Evolutionary conservation across 2,329 filamentous ascomycete genomes (phyloP), one percentile per base, ranked within the genome.

Genomic region (Pseudogymnoascus sp.): DNA sequence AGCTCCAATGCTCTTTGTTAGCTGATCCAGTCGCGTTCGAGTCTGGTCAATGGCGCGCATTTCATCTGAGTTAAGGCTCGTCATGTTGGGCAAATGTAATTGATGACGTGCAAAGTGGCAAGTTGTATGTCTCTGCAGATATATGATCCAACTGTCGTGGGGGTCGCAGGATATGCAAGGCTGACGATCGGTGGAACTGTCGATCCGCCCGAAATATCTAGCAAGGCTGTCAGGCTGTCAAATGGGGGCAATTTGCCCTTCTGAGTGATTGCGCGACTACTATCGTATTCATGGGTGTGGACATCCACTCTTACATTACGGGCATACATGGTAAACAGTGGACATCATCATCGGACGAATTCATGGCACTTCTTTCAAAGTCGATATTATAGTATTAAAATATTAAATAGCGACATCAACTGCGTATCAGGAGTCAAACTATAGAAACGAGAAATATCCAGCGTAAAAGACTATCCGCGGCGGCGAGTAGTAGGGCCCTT

Each of bases 31-130:
- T 28, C 86, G 81, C 68, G 86, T 82, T 39, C 89, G 83, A 28
- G 85, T 84, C 73, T 87, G 82, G 69, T 92, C 89, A 25, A 92
- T 80, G 39, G 82, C 79, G 74, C 87, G 89, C 66, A 85, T 76
- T 72, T 87, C 84, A 18, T 86, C 83, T 28, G 57, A 43, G 11
- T 25, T 59, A 11, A 43, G 34, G 32, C 57, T 59, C 32, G 34
- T 59, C 34, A 59, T 38, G 16, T 8, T 37, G 34, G 32, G 25
- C 57, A 28, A 16, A 8, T 37, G 14, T 59, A 11, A 30, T 6
- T 12, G 18, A 6, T 20, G 14, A 32, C n/a, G 9, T 47, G 22
- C 25, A 12, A 32, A 12, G 47, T 54, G 12, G 16, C 25, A 54
- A 54, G n/a, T 12, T 32, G 9, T 54, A 54, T 54, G 25, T 14